phyloP scores from a whole-genome alignment of 2,329 filamentous ascomycete species.

The Cercospora janseana region DNA sequence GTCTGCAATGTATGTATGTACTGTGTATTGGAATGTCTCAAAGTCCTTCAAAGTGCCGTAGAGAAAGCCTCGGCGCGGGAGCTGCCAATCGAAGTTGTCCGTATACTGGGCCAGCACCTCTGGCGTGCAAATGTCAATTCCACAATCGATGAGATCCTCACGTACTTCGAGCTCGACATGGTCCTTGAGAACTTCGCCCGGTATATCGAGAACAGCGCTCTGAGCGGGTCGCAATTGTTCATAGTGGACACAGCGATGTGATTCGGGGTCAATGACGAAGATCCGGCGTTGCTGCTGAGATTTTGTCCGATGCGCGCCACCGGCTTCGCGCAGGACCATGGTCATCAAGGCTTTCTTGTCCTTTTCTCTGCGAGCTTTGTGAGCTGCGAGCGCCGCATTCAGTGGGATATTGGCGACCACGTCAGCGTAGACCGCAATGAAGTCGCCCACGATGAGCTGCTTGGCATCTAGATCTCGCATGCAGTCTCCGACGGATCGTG shows the following conservation, averaged over 20 bases:
- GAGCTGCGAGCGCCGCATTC: conserved; percentile 72
- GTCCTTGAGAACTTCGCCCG: conserved; percentile 72
- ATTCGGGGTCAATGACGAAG: conserved; percentile 80
- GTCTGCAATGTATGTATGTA: conserved; percentile 81
- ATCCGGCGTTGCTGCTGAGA: conserved; percentile 71
- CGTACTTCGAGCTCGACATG: conserved; percentile 77
- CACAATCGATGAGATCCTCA: conserved; percentile 85
- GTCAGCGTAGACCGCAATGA: conserved; percentile 88
- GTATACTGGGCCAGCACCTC: conserved; percentile 94
- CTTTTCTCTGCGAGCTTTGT: conserved; percentile 74
- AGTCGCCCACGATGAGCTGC: conserved; percentile 82
- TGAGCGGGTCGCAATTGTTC: conserved; percentile 78
- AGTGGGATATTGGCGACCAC: conserved; percentile 85
- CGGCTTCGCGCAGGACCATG: conserved; percentile 79
- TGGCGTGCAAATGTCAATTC: conserved; percentile 95
- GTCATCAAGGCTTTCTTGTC: conserved; percentile 99
- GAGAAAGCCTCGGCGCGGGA: conserved; percentile 82
- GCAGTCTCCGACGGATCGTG: conserved; percentile 85
- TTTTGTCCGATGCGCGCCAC: conserved; percentile 72
- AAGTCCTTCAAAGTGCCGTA: conserved; percentile 94
- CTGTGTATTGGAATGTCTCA: conserved; percentile 95
- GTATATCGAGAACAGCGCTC: conserved; percentile 63
- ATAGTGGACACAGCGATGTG: conserved; percentile 84
- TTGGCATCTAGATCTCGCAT: conserved; percentile 90
- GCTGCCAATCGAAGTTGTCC: conserved; percentile 95